Percentiles rank a stretch among this genome's conserved stretches.
These are phyloP conservation scores for Coniosporium apollinis DNA, from an alignment of 495 filamentous ascomycete genomes.

Conservation along the genomic window DNA sequence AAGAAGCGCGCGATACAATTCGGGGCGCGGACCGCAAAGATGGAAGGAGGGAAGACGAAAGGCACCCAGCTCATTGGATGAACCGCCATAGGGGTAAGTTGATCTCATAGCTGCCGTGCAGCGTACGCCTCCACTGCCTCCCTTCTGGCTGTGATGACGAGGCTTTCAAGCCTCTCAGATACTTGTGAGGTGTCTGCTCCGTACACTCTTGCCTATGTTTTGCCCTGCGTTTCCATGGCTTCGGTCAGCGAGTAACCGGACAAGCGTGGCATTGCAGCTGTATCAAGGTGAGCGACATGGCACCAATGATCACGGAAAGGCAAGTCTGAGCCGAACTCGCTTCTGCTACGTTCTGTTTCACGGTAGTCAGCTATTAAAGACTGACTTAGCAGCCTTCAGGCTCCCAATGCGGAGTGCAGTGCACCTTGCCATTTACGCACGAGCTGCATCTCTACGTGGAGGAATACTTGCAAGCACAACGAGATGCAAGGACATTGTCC, in stretches of 20 bases:
- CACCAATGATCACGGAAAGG: slow-evolving; percentile 13
- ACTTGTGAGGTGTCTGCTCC: slow-evolving; percentile 9
- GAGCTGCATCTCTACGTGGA: too few relatives aligned
- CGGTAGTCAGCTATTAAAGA: too few relatives aligned
- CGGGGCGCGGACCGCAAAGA: slow-evolving; percentile 27
- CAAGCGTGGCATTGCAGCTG: not conserved
- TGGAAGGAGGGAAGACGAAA: slow-evolving; percentile 24
- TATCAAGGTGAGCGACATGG: not conserved
- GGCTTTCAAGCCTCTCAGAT: slow-evolving; percentile 7
- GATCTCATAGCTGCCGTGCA: not conserved
- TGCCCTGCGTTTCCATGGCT: not conserved
- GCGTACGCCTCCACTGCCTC: not conserved
- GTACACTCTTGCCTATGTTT: not conserved
- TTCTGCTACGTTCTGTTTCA: too few relatives aligned
- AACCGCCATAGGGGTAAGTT: not conserved
- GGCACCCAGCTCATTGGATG: slow-evolving; percentile 17
- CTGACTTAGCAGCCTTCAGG: too few relatives aligned
- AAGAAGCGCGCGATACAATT: slow-evolving; percentile 68
- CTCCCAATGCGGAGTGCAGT: too few relatives aligned
- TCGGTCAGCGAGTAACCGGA: not conserved
- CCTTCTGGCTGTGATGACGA: slow-evolving; percentile 6
- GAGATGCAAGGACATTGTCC: too few relatives aligned
- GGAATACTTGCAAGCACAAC: too few relatives aligned
- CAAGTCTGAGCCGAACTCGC: slow-evolving; percentile 13
- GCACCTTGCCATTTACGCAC: too few relatives aligned